Percentiles rank a stretch among this genome's conserved stretches.
Evolutionary conservation across 306 rosid genomes (phyloP).

Genomic region (Mimosa pudica): DNA sequence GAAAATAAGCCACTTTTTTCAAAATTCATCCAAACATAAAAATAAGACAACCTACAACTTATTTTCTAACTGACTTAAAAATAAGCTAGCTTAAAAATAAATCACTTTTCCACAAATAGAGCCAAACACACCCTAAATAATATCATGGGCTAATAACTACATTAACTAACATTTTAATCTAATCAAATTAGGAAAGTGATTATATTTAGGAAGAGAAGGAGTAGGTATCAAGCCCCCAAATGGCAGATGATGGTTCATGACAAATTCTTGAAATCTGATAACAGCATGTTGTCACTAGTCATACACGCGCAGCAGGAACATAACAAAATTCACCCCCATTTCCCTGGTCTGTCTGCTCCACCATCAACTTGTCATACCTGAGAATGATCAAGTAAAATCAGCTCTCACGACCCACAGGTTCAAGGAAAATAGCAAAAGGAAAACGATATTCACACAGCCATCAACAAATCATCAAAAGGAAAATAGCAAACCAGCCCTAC

Average conservation of each 20-base stretch:
- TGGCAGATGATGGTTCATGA: slow-evolving; percentile 11
- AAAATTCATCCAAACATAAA: no score
- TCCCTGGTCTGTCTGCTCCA: neutral
- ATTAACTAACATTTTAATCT: no score
- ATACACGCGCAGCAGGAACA: slow-evolving; percentile 3
- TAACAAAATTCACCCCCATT: slow-evolving; percentile 1
- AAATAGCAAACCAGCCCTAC: neutral
- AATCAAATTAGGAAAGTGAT: no score
- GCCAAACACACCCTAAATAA: no score
- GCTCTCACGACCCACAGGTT: neutral
- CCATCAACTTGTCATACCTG: neutral
- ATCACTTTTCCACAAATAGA: no score
- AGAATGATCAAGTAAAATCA: slow-evolving; percentile 11
- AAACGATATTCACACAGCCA: neutral
- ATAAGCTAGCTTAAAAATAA: no score
- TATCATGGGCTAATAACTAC: no score
- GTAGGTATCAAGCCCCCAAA: slow-evolving; percentile 27
- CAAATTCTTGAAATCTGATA: neutral
- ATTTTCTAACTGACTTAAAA: no score
- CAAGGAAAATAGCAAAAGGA: neutral
- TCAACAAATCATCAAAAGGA: neutral
- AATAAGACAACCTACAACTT: no score
- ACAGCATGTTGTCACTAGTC: neutral
- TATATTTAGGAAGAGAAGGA: no score
- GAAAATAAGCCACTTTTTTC: no score